Percentiles rank a stretch among this genome's conserved stretches.
Evolutionary conservation across 768 basidiomycete species (phyloP).

Genomic region (Collybia sordida): DNA sequence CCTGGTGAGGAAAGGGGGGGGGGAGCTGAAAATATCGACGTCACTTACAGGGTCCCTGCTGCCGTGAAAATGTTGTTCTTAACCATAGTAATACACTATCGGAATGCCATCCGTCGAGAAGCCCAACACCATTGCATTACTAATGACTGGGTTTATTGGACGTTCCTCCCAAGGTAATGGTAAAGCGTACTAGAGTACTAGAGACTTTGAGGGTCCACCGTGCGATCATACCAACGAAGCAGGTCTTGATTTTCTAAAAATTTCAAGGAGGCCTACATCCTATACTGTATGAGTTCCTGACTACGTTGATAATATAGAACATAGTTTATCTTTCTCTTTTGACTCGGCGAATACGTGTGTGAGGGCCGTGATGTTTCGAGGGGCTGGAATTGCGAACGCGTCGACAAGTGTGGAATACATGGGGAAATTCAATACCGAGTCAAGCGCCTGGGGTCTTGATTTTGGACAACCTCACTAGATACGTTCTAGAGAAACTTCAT

Average conservation of each 20-base stretch:
- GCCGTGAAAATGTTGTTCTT: constrained; percentile 72
- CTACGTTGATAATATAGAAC: constrained; percentile 9
- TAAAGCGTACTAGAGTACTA: constrained; percentile 60
- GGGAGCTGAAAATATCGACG: background rate
- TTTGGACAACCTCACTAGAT: constrained; percentile 52
- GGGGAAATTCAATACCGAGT: constrained; percentile 73
- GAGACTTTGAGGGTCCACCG: constrained; percentile 71
- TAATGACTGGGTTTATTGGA: constrained; percentile 18
- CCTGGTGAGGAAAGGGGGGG: too few species aligned
- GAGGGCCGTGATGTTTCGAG: constrained; percentile 58
- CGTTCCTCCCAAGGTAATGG: background rate
- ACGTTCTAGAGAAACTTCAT: background rate
- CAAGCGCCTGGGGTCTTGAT: constrained; percentile 60
- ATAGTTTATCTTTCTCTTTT: constrained; percentile 50
- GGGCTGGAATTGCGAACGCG: constrained; percentile 74
- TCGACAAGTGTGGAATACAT: constrained; percentile 60
- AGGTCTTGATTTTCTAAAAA: constrained; percentile 82
- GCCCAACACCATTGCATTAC: constrained; percentile 72
- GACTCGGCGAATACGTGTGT: constrained; percentile 51
- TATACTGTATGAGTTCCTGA: constrained; percentile 12
- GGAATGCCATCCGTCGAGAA: constrained; percentile 86
- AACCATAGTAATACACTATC: constrained; percentile 81
- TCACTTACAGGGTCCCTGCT: constrained; percentile 57
- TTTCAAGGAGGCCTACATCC: constrained; percentile 56
- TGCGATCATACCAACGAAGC: constrained; percentile 70